Conservation (phyloP, 805 yeast genomes). For the Torulaspora franciscae region DNA sequence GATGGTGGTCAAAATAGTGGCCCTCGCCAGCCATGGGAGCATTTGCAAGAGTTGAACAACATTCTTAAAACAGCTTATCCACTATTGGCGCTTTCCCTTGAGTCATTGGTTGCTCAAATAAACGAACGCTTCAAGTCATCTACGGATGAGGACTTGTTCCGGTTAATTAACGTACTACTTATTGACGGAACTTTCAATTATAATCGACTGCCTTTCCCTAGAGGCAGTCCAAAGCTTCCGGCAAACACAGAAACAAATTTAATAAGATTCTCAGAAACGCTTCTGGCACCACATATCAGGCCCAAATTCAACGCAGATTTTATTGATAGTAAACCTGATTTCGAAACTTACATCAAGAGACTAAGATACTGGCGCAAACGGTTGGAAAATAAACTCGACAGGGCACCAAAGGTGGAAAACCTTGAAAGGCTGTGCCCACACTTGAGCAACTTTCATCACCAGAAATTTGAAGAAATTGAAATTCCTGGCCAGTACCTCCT, state of each 20-base stretch:
- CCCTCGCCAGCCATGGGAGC: slow-evolving; percentile 84
- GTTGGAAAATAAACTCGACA: slow-evolving; percentile 84
- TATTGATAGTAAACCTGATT: slow-evolving; percentile 77
- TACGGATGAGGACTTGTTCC: slow-evolving; percentile 93
- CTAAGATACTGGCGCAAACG: slow-evolving; percentile 90
- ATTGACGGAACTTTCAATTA: slow-evolving; percentile 91
- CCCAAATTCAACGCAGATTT: slow-evolving; percentile 90
- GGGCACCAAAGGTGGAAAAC: slow-evolving; percentile 73
- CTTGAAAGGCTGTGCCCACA: slow-evolving; percentile 92
- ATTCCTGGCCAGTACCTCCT: slow-evolving; percentile 93
- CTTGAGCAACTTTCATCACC: slow-evolving; percentile 94
- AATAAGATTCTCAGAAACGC: slow-evolving; percentile 85
- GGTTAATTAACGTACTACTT: slow-evolving; percentile 84
- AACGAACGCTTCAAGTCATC: slow-evolving; percentile 88
- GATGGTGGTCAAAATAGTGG: slow-evolving; percentile 18
- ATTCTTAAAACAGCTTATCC: slow-evolving; percentile 97
- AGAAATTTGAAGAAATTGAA: slow-evolving; percentile 95
- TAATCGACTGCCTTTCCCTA: slow-evolving; percentile 79
- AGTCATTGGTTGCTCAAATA: slow-evolving; percentile 92
- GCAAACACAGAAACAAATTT: slow-evolving; percentile 87
- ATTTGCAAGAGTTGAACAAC: slow-evolving; percentile 88
- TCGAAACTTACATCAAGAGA: slow-evolving; percentile 79
- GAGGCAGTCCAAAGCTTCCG: slow-evolving; percentile 83
- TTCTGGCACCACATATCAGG: slow-evolving; percentile 80
- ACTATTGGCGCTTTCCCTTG: slow-evolving; percentile 81